phyloP scores from a whole-genome alignment of 805 yeast species.

The Peterozyma toletana region DNA sequence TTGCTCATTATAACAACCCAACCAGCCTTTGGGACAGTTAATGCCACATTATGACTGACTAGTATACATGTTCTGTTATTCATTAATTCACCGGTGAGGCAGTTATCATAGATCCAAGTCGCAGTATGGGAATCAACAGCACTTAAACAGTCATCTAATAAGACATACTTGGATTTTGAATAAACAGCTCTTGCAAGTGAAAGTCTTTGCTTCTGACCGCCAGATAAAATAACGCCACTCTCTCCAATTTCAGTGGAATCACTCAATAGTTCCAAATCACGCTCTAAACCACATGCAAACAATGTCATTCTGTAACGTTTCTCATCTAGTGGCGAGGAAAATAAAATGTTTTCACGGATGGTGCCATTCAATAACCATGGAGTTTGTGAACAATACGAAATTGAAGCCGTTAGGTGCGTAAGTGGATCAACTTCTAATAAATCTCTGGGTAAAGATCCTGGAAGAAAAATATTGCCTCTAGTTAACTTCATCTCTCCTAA shows the following conservation, averaged over 20 bases:
- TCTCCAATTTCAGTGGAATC: conserved; percentile 95
- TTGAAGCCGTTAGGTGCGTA: conserved; percentile 87
- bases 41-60: conserved; percentile 90
- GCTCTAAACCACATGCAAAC: conserved; percentile 78
- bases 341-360: conserved; percentile 73
- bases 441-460: conserved; percentile 70
- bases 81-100: conserved; percentile 86
- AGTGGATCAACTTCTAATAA: conserved; percentile 57
- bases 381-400: conserved; percentile 92
- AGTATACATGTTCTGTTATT: conserved; percentile 76
- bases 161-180: conserved; percentile 71
- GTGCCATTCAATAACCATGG: conserved; percentile 96
- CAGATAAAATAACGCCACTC: conserved; percentile 92
- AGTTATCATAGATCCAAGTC: conserved; percentile 83
- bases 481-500: conserved; percentile 86
- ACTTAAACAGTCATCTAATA: conserved; percentile 89
- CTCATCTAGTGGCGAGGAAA: conserved; percentile 64
- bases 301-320: conserved; percentile 73
- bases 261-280: conserved; percentile 80
- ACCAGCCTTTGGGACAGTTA: conserved; percentile 76
- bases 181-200: conserved; percentile 93
- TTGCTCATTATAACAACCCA: conserved; percentile 76
- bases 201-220: conserved; percentile 96
- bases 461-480: conserved; percentile 67
- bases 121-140: conserved; percentile 98